Conservation (phyloP, 1,139 yeast genomes). For the Yamadazyma triangularis region DNA sequence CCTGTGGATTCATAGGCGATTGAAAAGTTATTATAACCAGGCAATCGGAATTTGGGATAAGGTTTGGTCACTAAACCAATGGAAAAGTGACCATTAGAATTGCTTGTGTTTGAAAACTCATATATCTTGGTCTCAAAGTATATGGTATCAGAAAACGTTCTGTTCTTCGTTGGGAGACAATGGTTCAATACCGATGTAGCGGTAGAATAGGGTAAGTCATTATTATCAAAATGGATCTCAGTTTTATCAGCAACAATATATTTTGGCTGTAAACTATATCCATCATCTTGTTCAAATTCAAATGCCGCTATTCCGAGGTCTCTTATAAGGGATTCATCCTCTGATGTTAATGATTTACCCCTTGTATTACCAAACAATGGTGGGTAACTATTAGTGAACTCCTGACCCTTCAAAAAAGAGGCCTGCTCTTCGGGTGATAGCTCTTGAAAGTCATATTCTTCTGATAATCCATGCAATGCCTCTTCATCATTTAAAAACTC, state of each 20-base stretch:
- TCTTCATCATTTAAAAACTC: conserved; percentile 44
- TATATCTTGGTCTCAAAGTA: conserved; percentile 69
- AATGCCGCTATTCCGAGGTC: conserved; percentile 42
- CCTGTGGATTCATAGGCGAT: conserved; percentile 89
- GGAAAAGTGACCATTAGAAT: conserved; percentile 51
- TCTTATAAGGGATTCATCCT: conserved; percentile 28
- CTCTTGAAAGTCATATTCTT: conserved; percentile 33
- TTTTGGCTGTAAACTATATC: conserved; percentile 24
- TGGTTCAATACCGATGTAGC: conserved; percentile 52
- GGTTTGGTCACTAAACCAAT: conserved; percentile 87
- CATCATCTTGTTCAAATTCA: conserved; percentile 35
- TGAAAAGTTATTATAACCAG: conserved; percentile 79
- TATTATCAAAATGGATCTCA: conserved; percentile 51
- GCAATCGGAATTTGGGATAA: conserved; percentile 79
- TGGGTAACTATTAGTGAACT: conserved; percentile 28
- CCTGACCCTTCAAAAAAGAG: conserved; percentile 32
- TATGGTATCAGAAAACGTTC: conserved; percentile 53
- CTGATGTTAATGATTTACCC: conserved; percentile 30
- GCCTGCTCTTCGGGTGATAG: conserved; percentile 43
- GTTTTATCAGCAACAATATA: conserved; percentile 58
- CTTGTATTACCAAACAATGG: conserved; percentile 28
- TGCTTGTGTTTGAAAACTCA: conserved; percentile 33
- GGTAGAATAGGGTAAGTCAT: conserved; percentile 39
- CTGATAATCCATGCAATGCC: conserved; percentile 29
- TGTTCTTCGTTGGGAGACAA: conserved; percentile 57